These are phyloP conservation scores for Glaciozyma antarctica DNA, from an alignment of 768 basidiomycete genomes.

Conservation along the genomic window DNA sequence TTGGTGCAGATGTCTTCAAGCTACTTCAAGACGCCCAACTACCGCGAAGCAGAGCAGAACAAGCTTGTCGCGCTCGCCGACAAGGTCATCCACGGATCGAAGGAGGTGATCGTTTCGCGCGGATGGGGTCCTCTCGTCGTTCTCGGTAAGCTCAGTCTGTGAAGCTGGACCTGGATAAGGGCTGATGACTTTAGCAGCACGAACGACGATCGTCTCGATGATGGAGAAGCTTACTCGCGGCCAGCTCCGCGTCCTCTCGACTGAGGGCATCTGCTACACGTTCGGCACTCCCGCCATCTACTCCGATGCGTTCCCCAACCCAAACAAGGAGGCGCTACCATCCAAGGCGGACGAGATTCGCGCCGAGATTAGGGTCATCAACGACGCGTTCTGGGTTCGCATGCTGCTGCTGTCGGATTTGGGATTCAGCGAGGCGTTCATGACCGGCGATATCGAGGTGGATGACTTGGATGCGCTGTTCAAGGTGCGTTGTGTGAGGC, in stretches of 20 bases:
- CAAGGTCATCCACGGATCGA: neutral
- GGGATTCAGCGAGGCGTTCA: constrained; percentile 67
- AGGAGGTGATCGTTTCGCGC: constrained; percentile 4
- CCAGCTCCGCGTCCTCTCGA: constrained; percentile 8
- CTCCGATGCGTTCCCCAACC: neutral
- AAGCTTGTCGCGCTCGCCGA: constrained; percentile 1
- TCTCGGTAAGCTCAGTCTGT: neutral
- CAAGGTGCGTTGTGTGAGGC: constrained; percentile 44
- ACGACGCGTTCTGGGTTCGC: constrained; percentile 60
- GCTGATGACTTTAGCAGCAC: neutral
- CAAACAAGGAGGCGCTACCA: neutral
- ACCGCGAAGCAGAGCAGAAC: neutral
- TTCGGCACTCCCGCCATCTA: constrained; percentile 13
- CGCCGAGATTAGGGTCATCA: constrained; percentile 48
- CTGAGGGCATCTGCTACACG: constrained; percentile 2
- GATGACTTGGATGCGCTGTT: constrained; percentile 58
- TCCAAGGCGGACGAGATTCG: constrained; percentile 1
- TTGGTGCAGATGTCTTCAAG: neutral
- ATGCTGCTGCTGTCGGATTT: constrained; percentile 59
- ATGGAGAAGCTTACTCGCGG: constrained; percentile 12
- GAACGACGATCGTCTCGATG: constrained; percentile 9
- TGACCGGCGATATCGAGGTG: constrained; percentile 66
- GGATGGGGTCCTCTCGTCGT: constrained; percentile 13
- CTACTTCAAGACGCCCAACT: constrained; percentile 16
- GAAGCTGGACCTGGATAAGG: neutral